These are phyloP conservation scores for Carex kokanica DNA, from an alignment of 176 grass and related monocot species.

Conservation along the genomic window DNA sequence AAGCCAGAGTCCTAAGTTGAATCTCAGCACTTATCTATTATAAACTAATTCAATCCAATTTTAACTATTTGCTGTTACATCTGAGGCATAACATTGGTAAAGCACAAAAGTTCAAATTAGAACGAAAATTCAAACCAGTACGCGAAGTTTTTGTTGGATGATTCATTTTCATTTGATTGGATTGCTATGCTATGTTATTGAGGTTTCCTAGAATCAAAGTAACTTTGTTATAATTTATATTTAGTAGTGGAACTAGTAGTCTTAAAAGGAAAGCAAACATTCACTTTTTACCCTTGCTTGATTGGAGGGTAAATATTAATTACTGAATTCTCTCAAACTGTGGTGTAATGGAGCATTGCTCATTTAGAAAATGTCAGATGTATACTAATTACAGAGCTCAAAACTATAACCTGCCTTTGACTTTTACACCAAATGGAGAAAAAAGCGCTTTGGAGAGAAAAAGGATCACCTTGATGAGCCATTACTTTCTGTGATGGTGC, in stretches of 20 bases:
- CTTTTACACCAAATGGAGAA: slow-evolving; percentile 19
- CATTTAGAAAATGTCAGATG: not conserved
- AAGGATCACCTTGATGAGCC: slow-evolving; percentile 81
- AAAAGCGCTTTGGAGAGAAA: not conserved
- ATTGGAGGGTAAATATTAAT: not conserved
- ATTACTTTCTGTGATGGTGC: slow-evolving; percentile 99
- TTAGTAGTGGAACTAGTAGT: not conserved
- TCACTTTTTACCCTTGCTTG: not conserved
- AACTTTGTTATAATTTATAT: not conserved
- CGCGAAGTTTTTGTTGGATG: not conserved
- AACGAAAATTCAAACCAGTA: not conserved
- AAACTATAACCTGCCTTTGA: not conserved
- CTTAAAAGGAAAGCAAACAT: not conserved
- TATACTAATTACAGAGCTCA: not conserved
- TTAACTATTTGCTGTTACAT: not conserved
- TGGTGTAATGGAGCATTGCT: too few relatives aligned
- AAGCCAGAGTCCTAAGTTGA: not conserved
- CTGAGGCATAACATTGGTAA: not conserved
- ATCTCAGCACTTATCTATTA: not conserved
- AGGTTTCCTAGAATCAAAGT: not conserved
- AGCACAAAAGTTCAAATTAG: not conserved
- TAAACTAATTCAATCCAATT: not conserved
- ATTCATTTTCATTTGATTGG: not conserved
- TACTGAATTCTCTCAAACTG: not conserved
- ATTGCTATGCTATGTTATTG: not conserved